Conservation (phyloP, 495 filamentous ascomycete species). For the Pseudoneurospora amorphoporcata region DNA sequence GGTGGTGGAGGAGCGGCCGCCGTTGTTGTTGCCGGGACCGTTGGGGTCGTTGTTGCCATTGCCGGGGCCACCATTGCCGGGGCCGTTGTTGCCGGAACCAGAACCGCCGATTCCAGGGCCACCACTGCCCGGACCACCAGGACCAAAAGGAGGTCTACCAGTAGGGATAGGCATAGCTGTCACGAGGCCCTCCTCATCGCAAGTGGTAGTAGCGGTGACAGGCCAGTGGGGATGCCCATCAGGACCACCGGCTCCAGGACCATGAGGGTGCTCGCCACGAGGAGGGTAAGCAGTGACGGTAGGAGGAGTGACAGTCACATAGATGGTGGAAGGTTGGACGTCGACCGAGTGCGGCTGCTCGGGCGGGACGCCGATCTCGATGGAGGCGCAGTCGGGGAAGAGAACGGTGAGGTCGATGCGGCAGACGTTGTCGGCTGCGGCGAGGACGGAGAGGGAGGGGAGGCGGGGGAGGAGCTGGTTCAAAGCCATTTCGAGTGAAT, state of each 20-base stretch:
- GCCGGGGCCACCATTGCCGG: not conserved
- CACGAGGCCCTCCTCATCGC: not conserved
- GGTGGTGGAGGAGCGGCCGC: not conserved
- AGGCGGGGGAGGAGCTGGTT: conserved; percentile 1
- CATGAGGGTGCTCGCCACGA: not conserved
- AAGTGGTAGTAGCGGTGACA: not conserved
- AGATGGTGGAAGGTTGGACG: conserved; percentile 8
- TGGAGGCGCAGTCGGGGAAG: conserved; percentile 6
- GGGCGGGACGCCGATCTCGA: conserved; percentile 2
- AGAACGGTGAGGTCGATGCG: conserved; percentile 6
- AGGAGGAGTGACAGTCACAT: conserved; percentile 3
- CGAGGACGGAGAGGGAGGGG: conserved; percentile 5
- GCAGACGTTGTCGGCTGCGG: conserved; percentile 6
- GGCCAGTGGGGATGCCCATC: not conserved
- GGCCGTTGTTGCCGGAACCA: not conserved
- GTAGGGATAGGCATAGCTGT: not conserved
- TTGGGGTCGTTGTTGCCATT: not conserved
- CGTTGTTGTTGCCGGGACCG: not conserved
- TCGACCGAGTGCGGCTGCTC: not conserved
- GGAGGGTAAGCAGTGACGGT: not conserved
- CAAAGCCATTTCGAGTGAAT: conserved; percentile 2
- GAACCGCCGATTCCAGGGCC: not conserved
- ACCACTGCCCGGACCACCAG: not conserved
- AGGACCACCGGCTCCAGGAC: not conserved
- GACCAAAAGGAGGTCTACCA: not conserved